phyloP scores from a whole-genome alignment of 1,139 yeast genomes.

The Zhuliangozyma blackwelliae region DNA sequence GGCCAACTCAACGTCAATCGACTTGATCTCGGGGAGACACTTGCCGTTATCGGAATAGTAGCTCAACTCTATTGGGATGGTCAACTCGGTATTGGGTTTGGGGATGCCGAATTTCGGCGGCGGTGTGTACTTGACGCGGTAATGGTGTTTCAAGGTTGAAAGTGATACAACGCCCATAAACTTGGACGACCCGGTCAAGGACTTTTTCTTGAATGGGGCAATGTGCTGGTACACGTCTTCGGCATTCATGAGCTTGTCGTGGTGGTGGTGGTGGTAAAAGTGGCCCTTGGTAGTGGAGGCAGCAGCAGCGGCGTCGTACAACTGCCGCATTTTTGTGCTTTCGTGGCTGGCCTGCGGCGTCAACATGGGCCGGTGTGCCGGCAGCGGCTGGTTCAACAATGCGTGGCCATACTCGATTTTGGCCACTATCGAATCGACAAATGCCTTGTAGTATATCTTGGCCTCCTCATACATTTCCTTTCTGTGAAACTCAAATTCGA shows the following conservation, averaged over 20 bases:
- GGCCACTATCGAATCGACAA: conserved; percentile 27
- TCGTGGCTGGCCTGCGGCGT: conserved; percentile 10
- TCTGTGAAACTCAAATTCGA: conserved; percentile 19
- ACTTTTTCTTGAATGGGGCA: conserved; percentile 31
- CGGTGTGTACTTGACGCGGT: conserved; percentile 29
- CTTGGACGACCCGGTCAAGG: conserved; percentile 32
- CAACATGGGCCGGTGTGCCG: conserved; percentile 3
- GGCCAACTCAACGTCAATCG: conserved; percentile 30
- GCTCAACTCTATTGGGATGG: conserved; percentile 33
- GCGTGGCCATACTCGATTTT: conserved; percentile 29
- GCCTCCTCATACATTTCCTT: conserved; percentile 19
- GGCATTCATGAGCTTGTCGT: conserved; percentile 10
- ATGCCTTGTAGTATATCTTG: conserved; percentile 32
- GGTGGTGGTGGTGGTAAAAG: conserved; percentile 3
- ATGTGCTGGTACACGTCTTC: conserved; percentile 31
- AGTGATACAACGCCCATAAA: conserved; percentile 33
- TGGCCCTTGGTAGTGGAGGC: conserved; percentile 14
- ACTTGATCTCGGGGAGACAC: conserved; percentile 26
- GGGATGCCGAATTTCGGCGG: conserved; percentile 22
- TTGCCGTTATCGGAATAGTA: conserved; percentile 16
- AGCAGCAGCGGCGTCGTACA: conserved; percentile 18
- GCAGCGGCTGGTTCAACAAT: conserved; percentile 9
- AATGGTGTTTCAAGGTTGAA: conserved; percentile 32
- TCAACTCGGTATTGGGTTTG: conserved; percentile 17
- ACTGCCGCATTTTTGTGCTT: conserved; percentile 27